Base-by-base conservation (phyloP, 208 protist species). In the Leishmania tropica region DNA sequence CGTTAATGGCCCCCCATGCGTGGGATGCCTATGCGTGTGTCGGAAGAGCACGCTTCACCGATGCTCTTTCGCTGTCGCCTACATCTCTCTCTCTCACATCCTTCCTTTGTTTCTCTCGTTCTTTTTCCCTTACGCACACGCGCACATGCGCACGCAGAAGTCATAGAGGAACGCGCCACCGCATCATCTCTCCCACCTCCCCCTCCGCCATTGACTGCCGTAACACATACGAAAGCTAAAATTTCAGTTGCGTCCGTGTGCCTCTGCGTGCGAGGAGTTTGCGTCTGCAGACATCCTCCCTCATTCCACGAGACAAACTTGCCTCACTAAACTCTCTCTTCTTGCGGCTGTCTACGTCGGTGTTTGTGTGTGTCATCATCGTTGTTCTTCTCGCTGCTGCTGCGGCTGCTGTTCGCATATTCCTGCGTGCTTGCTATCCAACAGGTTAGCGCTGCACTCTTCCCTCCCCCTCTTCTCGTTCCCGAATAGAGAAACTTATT, bases 401-500 rank as follows among this genome's bases (percentile, higher is more conserved):
- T 15, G 31, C 37, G 10, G 65, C 65, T 71, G 17, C 19, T 71
- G 65, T n/a, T 40, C 2, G 21, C 35, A 11, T 47, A 35, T 40
- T 28, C 37, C 21, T 71, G 31, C 17, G 65, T n/a, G 19, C 15
- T 71, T n/a, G 65, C 37, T 71, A 15, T 71, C 35, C 37, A 24
- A 71, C 37, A 42, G 6, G 13, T 47, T 40, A 3, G 65, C 6
- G 19, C 21, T 28, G 65, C 15, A 35, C 65, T 71, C 65, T 10
- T 5, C 65, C 35, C 37, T 28, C 37, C 65, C 28, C 51, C 17
- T 54, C 31, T 68, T 71, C 65, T 24, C 19, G 37, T n/a, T 47
- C 51, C 76, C 24, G 48, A 45, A 70, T 45, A 79, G 17, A 78
- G 28, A 78, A 54, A 76, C 75, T 72, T 64, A 56, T 76, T 31